phyloP scores from a whole-genome alignment of 1,139 yeast species.

The Ogataea hybrid region DNA sequence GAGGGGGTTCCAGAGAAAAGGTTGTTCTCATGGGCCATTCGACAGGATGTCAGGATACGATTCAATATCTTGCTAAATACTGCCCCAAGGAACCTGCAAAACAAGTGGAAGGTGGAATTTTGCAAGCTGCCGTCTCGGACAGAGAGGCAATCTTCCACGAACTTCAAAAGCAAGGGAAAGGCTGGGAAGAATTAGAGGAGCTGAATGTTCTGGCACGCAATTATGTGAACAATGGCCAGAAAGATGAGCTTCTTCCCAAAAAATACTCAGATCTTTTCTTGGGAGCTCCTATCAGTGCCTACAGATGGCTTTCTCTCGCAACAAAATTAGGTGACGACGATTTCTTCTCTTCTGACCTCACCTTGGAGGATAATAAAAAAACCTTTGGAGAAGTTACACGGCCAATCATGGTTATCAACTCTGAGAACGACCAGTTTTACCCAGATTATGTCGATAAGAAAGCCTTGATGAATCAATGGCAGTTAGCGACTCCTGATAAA shows the following conservation, averaged over 20 bases:
- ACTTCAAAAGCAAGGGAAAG: conserved; percentile 10
- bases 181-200: conserved; percentile 20
- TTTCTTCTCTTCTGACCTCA: conserved; percentile 48
- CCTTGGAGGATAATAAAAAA: conserved; percentile 37
- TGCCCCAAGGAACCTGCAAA: conserved; percentile 16
- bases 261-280: conserved; percentile 45
- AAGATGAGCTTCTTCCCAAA: conserved; percentile 49
- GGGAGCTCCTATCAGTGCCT: conserved; percentile 60
- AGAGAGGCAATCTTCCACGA: conserved; percentile 44
- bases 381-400: conserved; percentile 57
- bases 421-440: conserved; percentile 64
- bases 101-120: conserved; percentile 56
- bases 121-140: conserved; percentile 79
- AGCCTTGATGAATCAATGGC: conserved; percentile 51
- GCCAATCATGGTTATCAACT: conserved; percentile 54
- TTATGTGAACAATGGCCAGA: conserved; percentile 44
- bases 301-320: conserved; percentile 65
- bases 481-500: conserved; percentile 36
- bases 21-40: conserved; percentile 72
- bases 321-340: conserved; percentile 73
- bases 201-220: conserved; percentile 40
- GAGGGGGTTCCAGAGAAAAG: conserved; percentile 42
- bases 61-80: conserved; percentile 52
- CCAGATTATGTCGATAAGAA: conserved; percentile 50
- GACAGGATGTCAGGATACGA: conserved; percentile 78